Evolutionary conservation across 192 early-diverging fungal species (phyloP), one percentile per base, ranked within the genome.

Genomic region (Pecoramyces ruminantium): DNA sequence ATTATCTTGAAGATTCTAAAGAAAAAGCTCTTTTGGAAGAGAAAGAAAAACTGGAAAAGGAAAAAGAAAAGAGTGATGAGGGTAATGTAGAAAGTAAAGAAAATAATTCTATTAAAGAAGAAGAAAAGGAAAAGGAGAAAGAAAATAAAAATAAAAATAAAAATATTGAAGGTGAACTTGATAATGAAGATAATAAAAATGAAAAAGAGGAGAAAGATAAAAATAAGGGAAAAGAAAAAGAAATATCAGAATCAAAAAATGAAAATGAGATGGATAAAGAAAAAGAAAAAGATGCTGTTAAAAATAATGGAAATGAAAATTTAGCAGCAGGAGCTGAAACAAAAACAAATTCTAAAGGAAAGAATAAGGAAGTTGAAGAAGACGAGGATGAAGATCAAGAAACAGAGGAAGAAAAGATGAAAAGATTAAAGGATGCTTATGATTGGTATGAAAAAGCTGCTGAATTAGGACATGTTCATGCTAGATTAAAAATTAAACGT

Each of bases 101-200:
- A 17, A 84, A 94, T 51, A 95, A 95, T 82, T 80, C 83, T n/a
- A 83, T 77, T 78, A 87, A 87, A 81, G 92, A 89, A 82, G 81
- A 86, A 78, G 81, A 84, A 21, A 94, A 78, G 83, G n/a, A 83
- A 86, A 51, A 94, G 94, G 16, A 84, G 93, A 58, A 95, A 95
- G 83, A 81, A 84, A 28, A 83, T 78, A 78, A 87, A 87, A 80
- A 91, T 88, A 81, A 81, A 84, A 78, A 83, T 84, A 58, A 81
- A 83, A 18, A 84, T 88, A 79, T 84, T 86, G 77, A 83, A 86
- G 77, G 91, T 90, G 84, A 85, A 87, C 79, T 84, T 87, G 77
- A 30, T 78, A 93, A 93, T 86, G 85, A 89, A 83, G 92, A 67
- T 67, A 28, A 67, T 29, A 21, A 29, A 29, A 29, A 21, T 2